Base-by-base conservation (phyloP, 2,329 filamentous ascomycete genomes). In the Scedosporium dehoogii region DNA sequence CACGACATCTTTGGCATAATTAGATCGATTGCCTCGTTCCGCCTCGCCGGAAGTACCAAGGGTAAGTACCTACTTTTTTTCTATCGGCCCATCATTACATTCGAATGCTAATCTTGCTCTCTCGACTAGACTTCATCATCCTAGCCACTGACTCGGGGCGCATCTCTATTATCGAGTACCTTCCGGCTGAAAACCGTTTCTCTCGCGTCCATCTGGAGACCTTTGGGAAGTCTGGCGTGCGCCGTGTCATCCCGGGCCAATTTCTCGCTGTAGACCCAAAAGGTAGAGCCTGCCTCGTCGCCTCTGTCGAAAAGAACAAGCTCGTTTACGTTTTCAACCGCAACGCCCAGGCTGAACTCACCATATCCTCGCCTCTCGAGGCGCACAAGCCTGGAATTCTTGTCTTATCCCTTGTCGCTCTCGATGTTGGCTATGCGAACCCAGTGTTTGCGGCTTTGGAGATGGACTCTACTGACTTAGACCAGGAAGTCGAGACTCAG, bases 1-100 rank as follows among this genome's bases (percentile, higher is more conserved):
- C 93, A 97, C 73, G 90, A 99, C 80, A 85, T 96, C 58, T 99
- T 99, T 76, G 93, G 92, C 68, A 97, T 99, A 71, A 93, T 99
- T 67, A 85, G 96, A 66, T 86, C 89, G 55, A 83, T 99, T 68
- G 89, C 92, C 62, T 86, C 92, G 25, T 97, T 97, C 73, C 86
- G 94, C 64, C 82, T 99, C 65, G 92, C 96, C 59, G 96, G 96
- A 67, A 96, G 91, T 74, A 92, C 81, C 70, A 97, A 97, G 88
- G 93, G 93, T 97, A 87, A 82, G 90, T 85, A 72, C 65, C 70
- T 18, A 3, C 46, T 33, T 69, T 72, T n/a, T 33, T 69, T 72
- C 69, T 68, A 65, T 68, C 60, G 14, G 1, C 14, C 5, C 0
- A 25, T 41, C 33, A 46, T 41, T 41, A 74, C 79, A 81, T 85